Percentiles rank a stretch among this genome's conserved stretches.
Evolutionary conservation across 495 filamentous ascomycete species (phyloP).

Genomic region (Collariella sp.): DNA sequence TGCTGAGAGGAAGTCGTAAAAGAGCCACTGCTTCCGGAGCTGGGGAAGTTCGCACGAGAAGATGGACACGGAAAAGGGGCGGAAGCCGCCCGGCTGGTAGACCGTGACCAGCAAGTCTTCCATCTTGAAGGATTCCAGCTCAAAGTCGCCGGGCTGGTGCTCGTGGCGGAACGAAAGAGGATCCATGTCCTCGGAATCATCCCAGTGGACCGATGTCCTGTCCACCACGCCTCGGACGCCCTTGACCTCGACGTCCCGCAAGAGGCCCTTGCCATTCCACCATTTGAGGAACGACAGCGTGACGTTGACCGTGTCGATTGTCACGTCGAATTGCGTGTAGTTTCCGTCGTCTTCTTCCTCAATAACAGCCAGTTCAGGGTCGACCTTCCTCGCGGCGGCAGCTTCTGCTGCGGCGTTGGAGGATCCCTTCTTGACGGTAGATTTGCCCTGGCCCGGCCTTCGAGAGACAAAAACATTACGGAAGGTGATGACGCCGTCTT

Average conservation of each 20-base stretch:
- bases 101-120: constrained; percentile 87
- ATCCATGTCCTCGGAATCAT: constrained; percentile 55
- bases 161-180: constrained; percentile 81
- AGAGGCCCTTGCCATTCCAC: constrained; percentile 91
- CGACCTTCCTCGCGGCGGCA: constrained; percentile 58
- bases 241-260: constrained; percentile 87
- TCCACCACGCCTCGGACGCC: constrained; percentile 96
- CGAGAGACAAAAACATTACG: constrained; percentile 94
- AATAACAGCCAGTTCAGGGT: constrained; percentile 24
- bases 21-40: constrained; percentile 89
- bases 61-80: constrained; percentile 89
- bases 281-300: constrained; percentile 95
- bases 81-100: constrained; percentile 81
- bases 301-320: constrained; percentile 90
- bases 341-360: constrained; percentile 79
- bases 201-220: constrained; percentile 69
- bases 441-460: constrained; percentile 67
- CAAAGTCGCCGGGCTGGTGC: constrained; percentile 88
- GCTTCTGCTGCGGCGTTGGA: constrained; percentile 76
- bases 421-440: constrained; percentile 87
- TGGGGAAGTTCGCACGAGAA: constrained; percentile 91
- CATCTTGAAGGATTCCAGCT: constrained; percentile 92
- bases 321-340: constrained; percentile 95
- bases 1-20: constrained; percentile 93
- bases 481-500: constrained; percentile 87